phyloP scores from a whole-genome alignment of 805 yeast genomes.

The Tetrapisispora namnaoensis region DNA sequence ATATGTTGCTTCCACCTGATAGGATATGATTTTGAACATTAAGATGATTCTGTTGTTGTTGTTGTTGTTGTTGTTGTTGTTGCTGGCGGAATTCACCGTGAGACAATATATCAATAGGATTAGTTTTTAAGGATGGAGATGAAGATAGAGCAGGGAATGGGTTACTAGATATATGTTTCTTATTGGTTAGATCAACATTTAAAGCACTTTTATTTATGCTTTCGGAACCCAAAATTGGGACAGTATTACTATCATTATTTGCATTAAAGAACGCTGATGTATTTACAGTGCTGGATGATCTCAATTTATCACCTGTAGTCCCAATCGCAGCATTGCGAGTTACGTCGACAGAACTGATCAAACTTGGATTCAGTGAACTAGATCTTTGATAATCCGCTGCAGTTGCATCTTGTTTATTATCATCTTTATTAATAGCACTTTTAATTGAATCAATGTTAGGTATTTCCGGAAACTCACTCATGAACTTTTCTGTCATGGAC shows the following conservation, averaged over 20 bases:
- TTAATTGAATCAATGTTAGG: neutral
- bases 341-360: neutral
- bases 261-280: too few relatives aligned
- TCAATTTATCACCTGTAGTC: neutral
- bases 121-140: neutral
- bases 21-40: neutral
- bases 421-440: neutral
- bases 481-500: neutral
- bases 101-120: neutral
- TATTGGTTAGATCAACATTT: slow-evolving; percentile 5
- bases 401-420: neutral
- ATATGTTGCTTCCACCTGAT: neutral
- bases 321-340: neutral
- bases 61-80: slow-evolving; percentile 2
- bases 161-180: slow-evolving; percentile 26
- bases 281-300: neutral
- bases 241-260: neutral
- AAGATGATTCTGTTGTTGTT: slow-evolving; percentile 1
- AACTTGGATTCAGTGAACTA: too few relatives aligned
- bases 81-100: neutral
- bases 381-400: neutral
- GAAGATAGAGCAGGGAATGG: slow-evolving; percentile 25
- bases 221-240: neutral
- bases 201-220: neutral
- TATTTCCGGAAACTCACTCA: neutral